Percentiles rank a stretch among this genome's conserved stretches.
Conservation (phyloP, 2,329 filamentous ascomycete genomes). For the Pseudogymnoascus sp. region DNA sequence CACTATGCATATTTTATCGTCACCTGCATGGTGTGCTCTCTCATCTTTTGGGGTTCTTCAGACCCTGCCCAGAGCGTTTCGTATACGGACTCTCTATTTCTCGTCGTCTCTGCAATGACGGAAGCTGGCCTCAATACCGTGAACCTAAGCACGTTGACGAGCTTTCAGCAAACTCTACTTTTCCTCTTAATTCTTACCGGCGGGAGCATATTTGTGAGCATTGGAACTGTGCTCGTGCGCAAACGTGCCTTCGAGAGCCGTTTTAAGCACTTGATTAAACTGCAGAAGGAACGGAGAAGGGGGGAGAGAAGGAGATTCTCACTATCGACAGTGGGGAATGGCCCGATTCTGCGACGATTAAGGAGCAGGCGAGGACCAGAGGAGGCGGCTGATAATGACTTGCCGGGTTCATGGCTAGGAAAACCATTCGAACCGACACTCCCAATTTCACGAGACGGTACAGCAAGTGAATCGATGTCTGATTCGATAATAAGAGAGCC, state of each 20-base stretch:
- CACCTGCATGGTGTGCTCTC: slow-evolving; percentile 45
- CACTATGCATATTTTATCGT: slow-evolving; percentile 60
- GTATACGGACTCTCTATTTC: slow-evolving; percentile 59
- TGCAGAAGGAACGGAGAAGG: slow-evolving; percentile 27
- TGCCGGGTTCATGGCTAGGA: neutral
- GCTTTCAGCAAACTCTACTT: slow-evolving; percentile 59
- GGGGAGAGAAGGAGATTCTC: slow-evolving; percentile 9
- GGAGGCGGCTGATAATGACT: neutral
- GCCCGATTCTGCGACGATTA: neutral
- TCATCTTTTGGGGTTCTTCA: slow-evolving; percentile 54
- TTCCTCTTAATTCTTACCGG: slow-evolving; percentile 59
- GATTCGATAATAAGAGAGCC: neutral
- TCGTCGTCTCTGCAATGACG: slow-evolving; percentile 59
- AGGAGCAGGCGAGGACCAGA: neutral
- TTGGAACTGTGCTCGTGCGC: slow-evolving; percentile 53
- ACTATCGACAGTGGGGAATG: neutral
- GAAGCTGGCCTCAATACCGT: slow-evolving; percentile 60
- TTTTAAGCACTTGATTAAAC: slow-evolving; percentile 44
- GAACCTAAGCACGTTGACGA: slow-evolving; percentile 54
- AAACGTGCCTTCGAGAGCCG: slow-evolving; percentile 54
- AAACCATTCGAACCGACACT: neutral
- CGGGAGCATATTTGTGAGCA: slow-evolving; percentile 58
- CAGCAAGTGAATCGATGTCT: neutral
- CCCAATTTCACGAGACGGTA: neutral
- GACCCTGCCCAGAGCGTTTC: slow-evolving; percentile 42